Conservation (phyloP, 2,329 filamentous ascomycete genomes). For the Sordariomycetes sp. region DNA sequence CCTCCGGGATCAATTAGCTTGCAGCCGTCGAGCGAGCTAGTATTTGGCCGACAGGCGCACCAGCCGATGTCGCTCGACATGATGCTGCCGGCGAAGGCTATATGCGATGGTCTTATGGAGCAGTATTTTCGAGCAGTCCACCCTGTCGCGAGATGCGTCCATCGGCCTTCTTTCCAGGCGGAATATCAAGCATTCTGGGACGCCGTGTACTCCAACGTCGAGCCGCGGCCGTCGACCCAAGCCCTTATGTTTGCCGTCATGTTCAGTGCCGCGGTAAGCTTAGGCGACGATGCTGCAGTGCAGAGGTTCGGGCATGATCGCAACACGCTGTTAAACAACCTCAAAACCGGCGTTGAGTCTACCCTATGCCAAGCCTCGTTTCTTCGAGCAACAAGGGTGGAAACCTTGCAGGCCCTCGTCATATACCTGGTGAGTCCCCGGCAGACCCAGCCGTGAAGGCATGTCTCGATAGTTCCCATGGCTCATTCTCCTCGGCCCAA, state of each 20-base stretch:
- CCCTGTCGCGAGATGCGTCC: conserved; percentile 55
- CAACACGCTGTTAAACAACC: conserved; percentile 45
- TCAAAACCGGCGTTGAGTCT: conserved; percentile 56
- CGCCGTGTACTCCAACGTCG: conserved; percentile 43
- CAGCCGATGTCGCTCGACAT: conserved; percentile 38
- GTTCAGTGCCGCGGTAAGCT: conserved; percentile 58
- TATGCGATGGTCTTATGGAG: conserved; percentile 50
- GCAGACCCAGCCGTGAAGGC: neutral
- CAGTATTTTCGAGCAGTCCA: conserved; percentile 63
- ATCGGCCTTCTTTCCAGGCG: conserved; percentile 55
- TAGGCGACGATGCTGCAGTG: conserved; percentile 42
- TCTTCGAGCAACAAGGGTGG: conserved; percentile 54
- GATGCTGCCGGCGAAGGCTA: conserved; percentile 46
- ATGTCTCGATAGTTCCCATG: neutral
- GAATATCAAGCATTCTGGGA: conserved; percentile 58
- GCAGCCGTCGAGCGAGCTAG: conserved; percentile 55
- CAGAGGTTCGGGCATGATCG: conserved; percentile 44
- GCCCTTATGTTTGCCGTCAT: conserved; percentile 59
- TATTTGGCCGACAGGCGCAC: conserved; percentile 45
- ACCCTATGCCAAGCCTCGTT: conserved; percentile 61
- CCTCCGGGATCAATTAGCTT: conserved; percentile 57
- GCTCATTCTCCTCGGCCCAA: neutral
- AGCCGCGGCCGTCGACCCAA: conserved; percentile 54
- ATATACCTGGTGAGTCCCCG: conserved; percentile 56
- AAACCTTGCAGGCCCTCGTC: conserved; percentile 66